A percentile compares a stretch with the other conserved stretches of the same genome.
Conservation (phyloP, 257 asterid genomes). For the Mitragyna speciosa region DNA sequence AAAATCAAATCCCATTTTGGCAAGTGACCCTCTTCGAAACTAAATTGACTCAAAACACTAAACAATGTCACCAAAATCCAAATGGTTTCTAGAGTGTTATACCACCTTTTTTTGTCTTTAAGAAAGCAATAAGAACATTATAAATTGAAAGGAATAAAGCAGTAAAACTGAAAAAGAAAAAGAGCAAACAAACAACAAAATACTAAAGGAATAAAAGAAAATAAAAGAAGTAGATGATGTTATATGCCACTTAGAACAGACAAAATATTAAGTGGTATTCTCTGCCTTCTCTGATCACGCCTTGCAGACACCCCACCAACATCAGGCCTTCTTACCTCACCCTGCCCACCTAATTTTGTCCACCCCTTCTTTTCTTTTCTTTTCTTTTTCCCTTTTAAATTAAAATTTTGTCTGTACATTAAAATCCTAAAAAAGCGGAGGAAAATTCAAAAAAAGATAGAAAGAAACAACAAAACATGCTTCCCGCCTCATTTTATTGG, state of each 20-base stretch:
- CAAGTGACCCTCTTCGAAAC: constrained; percentile 16
- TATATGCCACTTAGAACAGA: constrained; percentile 28
- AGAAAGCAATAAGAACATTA: constrained; percentile 28
- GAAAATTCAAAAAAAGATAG: too few species aligned
- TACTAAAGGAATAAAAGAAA: constrained; percentile 28
- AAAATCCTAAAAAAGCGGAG: neutral
- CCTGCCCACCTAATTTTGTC: constrained; percentile 28
- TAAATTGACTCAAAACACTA: constrained; percentile 34
- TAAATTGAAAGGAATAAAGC: constrained; percentile 48
- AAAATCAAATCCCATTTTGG: neutral
- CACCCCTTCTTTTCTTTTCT: neutral
- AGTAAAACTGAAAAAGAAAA: constrained; percentile 26
- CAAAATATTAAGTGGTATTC: constrained; percentile 41
- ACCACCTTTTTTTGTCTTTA: constrained; percentile 39
- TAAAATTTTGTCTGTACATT: constrained; percentile 11
- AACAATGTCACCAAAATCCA: constrained; percentile 43
- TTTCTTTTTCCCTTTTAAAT: neutral
- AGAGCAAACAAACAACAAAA: constrained; percentile 44
- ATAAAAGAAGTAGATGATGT: constrained; percentile 23
- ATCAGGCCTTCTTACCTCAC: constrained; percentile 9
- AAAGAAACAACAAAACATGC: neutral
- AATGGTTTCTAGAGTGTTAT: constrained; percentile 33
- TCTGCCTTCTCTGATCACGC: constrained; percentile 26
- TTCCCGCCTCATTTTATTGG: neutral
- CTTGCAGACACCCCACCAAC: neutral